A percentile compares a stretch with the other conserved stretches of the same genome.
Conservation (phyloP, 768 basidiomycete genomes). For the Termitomyces sp. region DNA sequence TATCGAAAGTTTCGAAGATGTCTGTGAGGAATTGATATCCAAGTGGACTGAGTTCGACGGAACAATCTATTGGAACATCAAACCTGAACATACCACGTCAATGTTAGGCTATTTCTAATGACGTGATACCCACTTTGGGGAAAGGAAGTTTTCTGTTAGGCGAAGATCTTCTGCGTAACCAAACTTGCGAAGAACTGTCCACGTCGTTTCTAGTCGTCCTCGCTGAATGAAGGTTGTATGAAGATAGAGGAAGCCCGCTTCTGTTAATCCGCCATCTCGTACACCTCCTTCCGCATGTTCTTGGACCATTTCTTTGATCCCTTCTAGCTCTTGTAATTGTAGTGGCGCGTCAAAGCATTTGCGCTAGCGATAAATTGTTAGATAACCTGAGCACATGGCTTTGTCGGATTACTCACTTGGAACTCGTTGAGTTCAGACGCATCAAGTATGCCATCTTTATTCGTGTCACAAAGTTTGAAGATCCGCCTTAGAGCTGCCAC, state of each 20-base stretch:
- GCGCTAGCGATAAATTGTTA: slow-evolving; percentile 44
- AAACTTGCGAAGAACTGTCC: slow-evolving; percentile 93
- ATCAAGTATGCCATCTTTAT: slow-evolving; percentile 92
- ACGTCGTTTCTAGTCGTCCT: slow-evolving; percentile 94
- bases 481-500: slow-evolving; percentile 85
- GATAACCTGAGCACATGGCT: background rate
- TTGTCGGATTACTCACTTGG: slow-evolving; percentile 57
- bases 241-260: slow-evolving; percentile 89
- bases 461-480: slow-evolving; percentile 93
- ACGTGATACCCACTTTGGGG: slow-evolving; percentile 70
- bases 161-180: slow-evolving; percentile 95
- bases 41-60: slow-evolving; percentile 89
- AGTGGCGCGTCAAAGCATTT: slow-evolving; percentile 95
- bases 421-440: slow-evolving; percentile 94
- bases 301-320: slow-evolving; percentile 91
- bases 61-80: slow-evolving; percentile 91
- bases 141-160: slow-evolving; percentile 82
- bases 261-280: slow-evolving; percentile 78
- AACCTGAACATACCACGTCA: slow-evolving; percentile 51
- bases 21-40: slow-evolving; percentile 98
- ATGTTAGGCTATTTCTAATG: slow-evolving; percentile 7
- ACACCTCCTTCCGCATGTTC: slow-evolving; percentile 76
- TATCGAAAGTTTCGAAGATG: slow-evolving; percentile 93
- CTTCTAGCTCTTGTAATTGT: slow-evolving; percentile 90
- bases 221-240: slow-evolving; percentile 97